Percentiles rank a stretch among this genome's conserved stretches.
Evolutionary conservation across 345 rosid genomes (phyloP).

Genomic region (Hevea brasiliensis): DNA sequence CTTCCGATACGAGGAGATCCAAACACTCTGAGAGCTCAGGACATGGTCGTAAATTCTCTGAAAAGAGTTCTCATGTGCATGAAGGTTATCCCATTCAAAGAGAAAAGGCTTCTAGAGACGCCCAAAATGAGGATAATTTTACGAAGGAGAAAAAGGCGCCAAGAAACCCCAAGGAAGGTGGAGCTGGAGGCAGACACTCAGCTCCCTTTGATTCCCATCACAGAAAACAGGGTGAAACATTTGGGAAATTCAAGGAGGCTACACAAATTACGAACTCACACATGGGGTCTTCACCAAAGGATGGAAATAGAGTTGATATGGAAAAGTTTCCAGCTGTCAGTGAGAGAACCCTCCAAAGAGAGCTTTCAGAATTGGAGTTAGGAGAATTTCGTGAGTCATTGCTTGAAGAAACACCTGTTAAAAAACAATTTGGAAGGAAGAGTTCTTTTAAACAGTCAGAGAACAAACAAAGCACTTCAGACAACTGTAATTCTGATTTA

Average conservation of each 20-base stretch:
- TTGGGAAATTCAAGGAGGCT: constrained; percentile 52
- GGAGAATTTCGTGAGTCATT: constrained; percentile 86
- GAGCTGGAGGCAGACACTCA: constrained; percentile 49
- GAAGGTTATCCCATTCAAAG: constrained; percentile 43
- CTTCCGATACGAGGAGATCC: constrained; percentile 47
- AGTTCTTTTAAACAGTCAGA: constrained; percentile 56
- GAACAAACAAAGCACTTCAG: constrained; percentile 55
- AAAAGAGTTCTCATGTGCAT: constrained; percentile 38
- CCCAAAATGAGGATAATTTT: constrained; percentile 49
- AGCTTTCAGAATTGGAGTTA: constrained; percentile 79
- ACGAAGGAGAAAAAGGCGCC: constrained; percentile 45
- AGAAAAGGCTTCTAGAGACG: constrained; percentile 52
- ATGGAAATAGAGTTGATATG: constrained; percentile 32
- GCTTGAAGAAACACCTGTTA: constrained; percentile 49
- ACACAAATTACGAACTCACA: constrained; percentile 44
- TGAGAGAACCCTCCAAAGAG: constrained; percentile 74
- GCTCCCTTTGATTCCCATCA: constrained; percentile 43
- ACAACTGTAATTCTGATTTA: constrained; percentile 49
- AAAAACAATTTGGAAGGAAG: constrained; percentile 62
- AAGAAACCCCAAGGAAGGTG: constrained; percentile 60
- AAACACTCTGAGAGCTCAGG: constrained; percentile 48
- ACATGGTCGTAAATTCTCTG: constrained; percentile 43
- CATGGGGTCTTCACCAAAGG: constrained; percentile 51
- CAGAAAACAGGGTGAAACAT: constrained; percentile 50
- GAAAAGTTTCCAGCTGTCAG: constrained; percentile 38